Conservation (phyloP, 202 grass and related monocot species). For the Setaria italica region DNA sequence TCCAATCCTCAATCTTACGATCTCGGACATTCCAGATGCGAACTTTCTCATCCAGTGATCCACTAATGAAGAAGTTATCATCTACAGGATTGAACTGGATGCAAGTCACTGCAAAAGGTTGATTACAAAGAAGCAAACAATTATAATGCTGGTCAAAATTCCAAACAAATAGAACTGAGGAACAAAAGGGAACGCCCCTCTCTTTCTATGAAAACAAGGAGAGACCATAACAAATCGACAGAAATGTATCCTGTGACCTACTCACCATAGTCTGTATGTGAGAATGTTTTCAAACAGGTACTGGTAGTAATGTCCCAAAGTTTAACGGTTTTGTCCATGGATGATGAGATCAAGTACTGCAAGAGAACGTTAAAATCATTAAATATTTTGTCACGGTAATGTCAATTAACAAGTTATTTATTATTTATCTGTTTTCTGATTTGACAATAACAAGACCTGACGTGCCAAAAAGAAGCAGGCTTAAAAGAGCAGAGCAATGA, state of each 20-base stretch:
- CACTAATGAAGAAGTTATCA: slow-evolving; percentile 96
- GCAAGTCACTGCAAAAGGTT: slow-evolving; percentile 77
- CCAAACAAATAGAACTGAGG: slow-evolving; percentile 16
- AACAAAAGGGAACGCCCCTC: slow-evolving; percentile 26
- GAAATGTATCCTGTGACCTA: slow-evolving; percentile 39
- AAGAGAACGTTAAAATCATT: slow-evolving; percentile 29
- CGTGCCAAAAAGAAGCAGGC: background rate
- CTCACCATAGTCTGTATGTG: slow-evolving; percentile 96
- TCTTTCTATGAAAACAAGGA: slow-evolving; percentile 7
- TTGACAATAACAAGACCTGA: background rate
- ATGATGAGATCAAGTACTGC: slow-evolving; percentile 97
- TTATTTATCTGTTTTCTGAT: background rate
- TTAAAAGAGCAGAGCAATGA: background rate
- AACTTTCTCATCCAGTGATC: slow-evolving; percentile 97
- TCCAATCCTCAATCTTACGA: slow-evolving; percentile 97
- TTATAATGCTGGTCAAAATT: slow-evolving; percentile 21
- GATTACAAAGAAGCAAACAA: slow-evolving; percentile 30
- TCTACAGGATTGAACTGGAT: slow-evolving; percentile 99
- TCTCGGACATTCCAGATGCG: slow-evolving; percentile 94
- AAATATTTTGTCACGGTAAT: background rate
- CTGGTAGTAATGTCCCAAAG: slow-evolving; percentile 80
- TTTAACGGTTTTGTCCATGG: slow-evolving; percentile 99
- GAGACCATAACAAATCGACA: slow-evolving; percentile 18
- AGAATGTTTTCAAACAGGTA: slow-evolving; percentile 96
- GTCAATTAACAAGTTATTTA: background rate